A percentile compares a stretch with the other conserved stretches of the same genome.
phyloP scores from a whole-genome alignment of 345 rosid genomes.

The Gossypium raimondii region DNA sequence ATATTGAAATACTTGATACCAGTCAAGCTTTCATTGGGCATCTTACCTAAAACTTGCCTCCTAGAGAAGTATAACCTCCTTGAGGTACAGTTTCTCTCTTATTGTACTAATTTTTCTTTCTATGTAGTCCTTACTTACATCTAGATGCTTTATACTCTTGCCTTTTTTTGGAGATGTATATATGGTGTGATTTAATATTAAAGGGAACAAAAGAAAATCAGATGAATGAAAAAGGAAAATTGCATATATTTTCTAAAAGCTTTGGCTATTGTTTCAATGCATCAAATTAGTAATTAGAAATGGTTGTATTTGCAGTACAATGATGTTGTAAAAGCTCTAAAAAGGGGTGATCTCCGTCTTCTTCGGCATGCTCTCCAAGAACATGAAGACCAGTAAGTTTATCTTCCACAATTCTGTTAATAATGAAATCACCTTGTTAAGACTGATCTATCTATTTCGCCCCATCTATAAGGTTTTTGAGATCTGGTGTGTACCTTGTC shows the following conservation, averaged over 20 bases:
- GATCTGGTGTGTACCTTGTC: conserved; percentile 95
- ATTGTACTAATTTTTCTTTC: not conserved
- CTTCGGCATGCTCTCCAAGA: conserved; percentile 83
- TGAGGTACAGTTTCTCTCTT: conserved; percentile 49
- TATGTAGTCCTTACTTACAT: conserved; percentile 5
- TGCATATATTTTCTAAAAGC: not conserved
- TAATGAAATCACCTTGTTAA: not conserved
- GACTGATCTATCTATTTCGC: not conserved
- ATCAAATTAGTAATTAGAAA: conserved; percentile 15
- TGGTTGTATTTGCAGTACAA: conserved; percentile 51
- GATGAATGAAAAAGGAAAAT: not conserved
- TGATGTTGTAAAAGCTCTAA: conserved; percentile 63
- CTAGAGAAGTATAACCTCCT: conserved; percentile 61
- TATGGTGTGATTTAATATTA: not conserved
- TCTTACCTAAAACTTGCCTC: conserved; percentile 61
- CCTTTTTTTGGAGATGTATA: not conserved
- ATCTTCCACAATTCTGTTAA: conserved; percentile 16
- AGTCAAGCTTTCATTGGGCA: conserved; percentile 88
- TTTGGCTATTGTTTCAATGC: not conserved
- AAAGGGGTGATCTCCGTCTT: conserved; percentile 83
- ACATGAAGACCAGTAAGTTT: conserved; percentile 71
- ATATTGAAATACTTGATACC: conserved; percentile 90
- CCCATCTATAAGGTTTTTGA: conserved; percentile 51
- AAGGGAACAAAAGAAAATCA: not conserved
- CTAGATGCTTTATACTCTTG: not conserved